Evolutionary conservation across 257 asterid species (phyloP).

Genomic region (Solanum gandarillasii): DNA sequence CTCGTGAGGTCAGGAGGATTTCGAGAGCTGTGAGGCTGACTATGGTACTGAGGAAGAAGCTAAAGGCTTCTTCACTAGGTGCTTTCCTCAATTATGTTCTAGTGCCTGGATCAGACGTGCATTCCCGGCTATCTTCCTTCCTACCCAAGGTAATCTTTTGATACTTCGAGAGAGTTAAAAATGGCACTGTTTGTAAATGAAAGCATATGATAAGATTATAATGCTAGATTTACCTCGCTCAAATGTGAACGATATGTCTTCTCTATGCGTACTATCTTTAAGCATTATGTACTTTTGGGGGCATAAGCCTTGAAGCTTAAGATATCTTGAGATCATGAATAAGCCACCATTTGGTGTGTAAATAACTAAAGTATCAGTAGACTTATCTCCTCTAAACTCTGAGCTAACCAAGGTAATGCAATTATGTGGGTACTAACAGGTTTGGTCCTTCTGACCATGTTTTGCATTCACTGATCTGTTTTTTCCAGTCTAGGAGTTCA

Average conservation of each 20-base stretch:
- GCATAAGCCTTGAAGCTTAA: background rate
- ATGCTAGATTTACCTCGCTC: background rate
- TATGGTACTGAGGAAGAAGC: slow-evolving; percentile 58
- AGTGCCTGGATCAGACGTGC: slow-evolving; percentile 66
- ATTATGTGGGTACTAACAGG: background rate
- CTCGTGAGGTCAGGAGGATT: slow-evolving; percentile 69
- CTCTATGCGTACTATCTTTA: background rate
- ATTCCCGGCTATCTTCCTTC: slow-evolving; percentile 44
- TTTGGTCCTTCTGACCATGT: background rate
- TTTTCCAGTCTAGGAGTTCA: background rate
- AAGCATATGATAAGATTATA: background rate
- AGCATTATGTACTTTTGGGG: background rate
- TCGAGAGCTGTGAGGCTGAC: slow-evolving; percentile 63
- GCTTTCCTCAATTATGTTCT: slow-evolving; percentile 50
- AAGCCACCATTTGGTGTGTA: background rate
- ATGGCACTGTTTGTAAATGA: background rate
- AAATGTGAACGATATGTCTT: background rate
- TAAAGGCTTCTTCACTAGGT: slow-evolving; percentile 46
- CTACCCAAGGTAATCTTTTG: slow-evolving; percentile 44
- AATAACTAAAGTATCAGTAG: background rate
- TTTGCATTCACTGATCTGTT: background rate
- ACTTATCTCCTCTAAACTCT: background rate
- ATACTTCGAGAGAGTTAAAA: background rate
- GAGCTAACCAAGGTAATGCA: background rate
- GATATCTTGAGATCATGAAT: background rate